phyloP scores from a whole-genome alignment of 805 yeast genomes.

The Metschnikowia continentalis region DNA sequence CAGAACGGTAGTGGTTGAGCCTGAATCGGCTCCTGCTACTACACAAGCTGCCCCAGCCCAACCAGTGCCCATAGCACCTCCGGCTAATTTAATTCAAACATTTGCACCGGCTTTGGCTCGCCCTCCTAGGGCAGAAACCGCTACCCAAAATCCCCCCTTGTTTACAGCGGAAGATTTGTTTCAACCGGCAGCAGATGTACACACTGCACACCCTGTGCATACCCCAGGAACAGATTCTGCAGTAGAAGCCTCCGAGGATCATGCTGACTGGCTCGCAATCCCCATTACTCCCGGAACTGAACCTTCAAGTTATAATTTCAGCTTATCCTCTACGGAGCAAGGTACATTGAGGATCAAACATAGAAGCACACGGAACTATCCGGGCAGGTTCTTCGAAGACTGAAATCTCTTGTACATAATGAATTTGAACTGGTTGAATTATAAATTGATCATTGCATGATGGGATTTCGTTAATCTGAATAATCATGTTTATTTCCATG shows the following conservation, averaged over 20 bases:
- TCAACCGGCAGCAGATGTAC: neutral
- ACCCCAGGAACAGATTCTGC: neutral
- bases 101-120: neutral
- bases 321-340: neutral
- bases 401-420: neutral
- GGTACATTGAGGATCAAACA: neutral
- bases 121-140: neutral
- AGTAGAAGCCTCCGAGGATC: neutral
- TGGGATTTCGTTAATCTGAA: neutral
- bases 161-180: neutral
- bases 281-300: neutral
- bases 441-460: neutral
- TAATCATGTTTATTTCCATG: neutral
- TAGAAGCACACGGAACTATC: neutral
- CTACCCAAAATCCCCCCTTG: neutral
- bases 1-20: conserved; percentile 55
- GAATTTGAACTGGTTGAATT: neutral
- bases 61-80: neutral
- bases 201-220: neutral
- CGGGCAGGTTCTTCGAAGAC: neutral
- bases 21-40: neutral
- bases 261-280: neutral
- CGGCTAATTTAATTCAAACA: neutral
- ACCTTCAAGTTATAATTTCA: neutral
- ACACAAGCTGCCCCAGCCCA: neutral